Evolutionary conservation across 495 filamentous ascomycete genomes (phyloP), one percentile per base, ranked within the genome.

Genomic region (Hypoxylon lienhwacheense): DNA sequence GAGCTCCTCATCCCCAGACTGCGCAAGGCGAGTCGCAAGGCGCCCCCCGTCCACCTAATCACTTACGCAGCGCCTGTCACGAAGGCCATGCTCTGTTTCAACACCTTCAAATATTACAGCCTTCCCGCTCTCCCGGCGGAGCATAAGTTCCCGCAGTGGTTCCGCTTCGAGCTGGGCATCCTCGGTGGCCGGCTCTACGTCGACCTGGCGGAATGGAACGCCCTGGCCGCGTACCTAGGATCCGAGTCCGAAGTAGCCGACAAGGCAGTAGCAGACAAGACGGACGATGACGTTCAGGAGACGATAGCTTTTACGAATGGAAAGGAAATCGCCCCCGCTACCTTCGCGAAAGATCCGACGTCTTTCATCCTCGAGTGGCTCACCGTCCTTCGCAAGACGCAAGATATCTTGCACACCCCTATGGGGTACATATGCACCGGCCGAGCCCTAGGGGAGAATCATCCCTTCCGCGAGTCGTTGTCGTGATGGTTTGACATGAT

Each of bases 131-230:
- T 83, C 0, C 71, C 77, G 0, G 3, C 12, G 0, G 28, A 24
- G 0, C 73, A 70, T 56, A 47, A 16, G 12, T 58, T 73, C 4
- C 79, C 78, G 0, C 33, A 50, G 1, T 77, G 75, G 77, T 61
- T 83, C 7, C 59, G 42, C 3, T 66, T 81, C 34, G 78, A 85
- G 39, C 65, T 85, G 0, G 80, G 79, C 1, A 73, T 86, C 11
- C 71, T 84, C 20, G 67, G 76, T 4, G 81, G 81, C 1, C 68
- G 80, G 1, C 64, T 85, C 0, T 86, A 85, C 48, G 77, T 83
- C 47, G 64, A 75, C 2, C 76, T 63, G 20, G 37, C 61, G 0
- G 77, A 81, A 36, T 68, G 59, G 33, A 46, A 24, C 7, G 14
- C 22, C n/a, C 41, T 55, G 8, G 41, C 6, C 15, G 3, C 21